phyloP scores from a whole-genome alignment of 2,329 filamentous ascomycete genomes.

The Trichoderma endophyticum region DNA sequence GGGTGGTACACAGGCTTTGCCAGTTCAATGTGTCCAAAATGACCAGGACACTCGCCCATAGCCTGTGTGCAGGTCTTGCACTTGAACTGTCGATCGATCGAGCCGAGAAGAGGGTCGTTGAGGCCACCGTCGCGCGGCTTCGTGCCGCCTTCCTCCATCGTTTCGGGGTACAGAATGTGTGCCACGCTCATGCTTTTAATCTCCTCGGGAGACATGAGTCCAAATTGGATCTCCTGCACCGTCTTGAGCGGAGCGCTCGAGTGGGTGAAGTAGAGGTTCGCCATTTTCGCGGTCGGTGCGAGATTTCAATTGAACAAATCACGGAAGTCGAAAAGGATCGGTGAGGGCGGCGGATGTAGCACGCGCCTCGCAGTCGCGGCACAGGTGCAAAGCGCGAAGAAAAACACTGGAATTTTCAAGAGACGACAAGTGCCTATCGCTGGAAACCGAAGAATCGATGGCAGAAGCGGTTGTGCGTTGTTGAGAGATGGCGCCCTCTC shows the following conservation, averaged over 20 bases:
- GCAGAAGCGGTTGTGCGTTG: constrained; percentile 31
- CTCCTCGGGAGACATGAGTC: constrained; percentile 94
- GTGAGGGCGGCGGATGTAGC: constrained; percentile 19
- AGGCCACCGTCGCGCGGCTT: constrained; percentile 88
- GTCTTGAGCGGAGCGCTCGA: constrained; percentile 95
- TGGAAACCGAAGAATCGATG: constrained; percentile 32
- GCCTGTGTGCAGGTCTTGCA: constrained; percentile 96
- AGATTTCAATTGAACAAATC: not conserved
- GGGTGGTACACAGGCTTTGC: constrained; percentile 91
- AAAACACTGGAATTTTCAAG: constrained; percentile 27
- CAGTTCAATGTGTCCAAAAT: constrained; percentile 98
- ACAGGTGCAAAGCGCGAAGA: constrained; percentile 13
- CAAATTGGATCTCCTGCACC: constrained; percentile 98
- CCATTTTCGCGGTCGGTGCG: constrained; percentile 60
- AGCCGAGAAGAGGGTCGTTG: constrained; percentile 93
- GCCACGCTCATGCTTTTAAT: constrained; percentile 98
- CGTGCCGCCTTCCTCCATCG: constrained; percentile 93
- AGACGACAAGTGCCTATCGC: constrained; percentile 26
- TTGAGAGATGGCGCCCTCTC: constrained; percentile 41
- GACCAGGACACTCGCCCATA: constrained; percentile 93
- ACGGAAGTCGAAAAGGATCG: constrained; percentile 20
- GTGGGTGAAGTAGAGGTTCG: constrained; percentile 86
- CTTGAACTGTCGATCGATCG: constrained; percentile 91
- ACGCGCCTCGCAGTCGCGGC: constrained; percentile 22
- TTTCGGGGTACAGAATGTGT: constrained; percentile 97